These are phyloP conservation scores for Apiospora phragmitis DNA, from an alignment of 2,329 filamentous ascomycete species.

Conservation along the genomic window DNA sequence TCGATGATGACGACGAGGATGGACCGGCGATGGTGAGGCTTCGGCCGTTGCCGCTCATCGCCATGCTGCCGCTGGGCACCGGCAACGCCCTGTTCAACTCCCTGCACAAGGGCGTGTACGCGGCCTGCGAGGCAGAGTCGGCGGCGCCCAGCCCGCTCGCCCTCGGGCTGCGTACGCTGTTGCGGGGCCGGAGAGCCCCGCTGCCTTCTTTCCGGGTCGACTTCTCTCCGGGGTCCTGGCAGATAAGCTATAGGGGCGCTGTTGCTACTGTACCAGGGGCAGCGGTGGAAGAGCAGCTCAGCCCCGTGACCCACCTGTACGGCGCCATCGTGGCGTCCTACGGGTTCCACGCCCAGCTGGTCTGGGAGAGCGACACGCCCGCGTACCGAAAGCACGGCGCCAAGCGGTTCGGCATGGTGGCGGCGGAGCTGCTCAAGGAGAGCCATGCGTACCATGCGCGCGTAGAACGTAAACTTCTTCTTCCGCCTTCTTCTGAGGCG, in stretches of 20 bases:
- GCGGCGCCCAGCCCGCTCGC: conserved; percentile 42
- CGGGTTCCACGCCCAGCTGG: conserved; percentile 84
- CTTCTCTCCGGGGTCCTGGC: conserved; percentile 59
- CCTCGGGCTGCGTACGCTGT: conserved; percentile 56
- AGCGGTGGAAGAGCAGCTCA: conserved; percentile 30
- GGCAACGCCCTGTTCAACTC: conserved; percentile 67
- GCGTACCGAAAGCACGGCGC: conserved; percentile 76
- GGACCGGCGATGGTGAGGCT: not conserved
- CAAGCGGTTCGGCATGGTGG: conserved; percentile 83
- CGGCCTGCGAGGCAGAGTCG: conserved; percentile 20
- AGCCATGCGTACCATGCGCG: conserved; percentile 51
- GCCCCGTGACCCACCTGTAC: conserved; percentile 48
- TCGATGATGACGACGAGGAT: conserved; percentile 12
- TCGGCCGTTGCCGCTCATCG: conserved; percentile 43
- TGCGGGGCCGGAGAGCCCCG: conserved; percentile 53
- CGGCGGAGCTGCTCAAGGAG: conserved; percentile 66
- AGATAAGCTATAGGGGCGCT: conserved; percentile 39
- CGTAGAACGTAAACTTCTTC: conserved; percentile 30
- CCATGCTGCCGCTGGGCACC: conserved; percentile 62
- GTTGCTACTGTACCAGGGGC: conserved; percentile 2
- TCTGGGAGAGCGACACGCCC: conserved; percentile 86
- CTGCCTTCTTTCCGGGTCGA: conserved; percentile 64
- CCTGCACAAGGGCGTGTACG: conserved; percentile 58
- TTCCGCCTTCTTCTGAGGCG: conserved; percentile 13
- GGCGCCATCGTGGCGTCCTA: conserved; percentile 88